Evolutionary conservation across 140 eudicot genomes (phyloP), one percentile per base, ranked within the genome.

Genomic region (Oenanthe javanica): DNA sequence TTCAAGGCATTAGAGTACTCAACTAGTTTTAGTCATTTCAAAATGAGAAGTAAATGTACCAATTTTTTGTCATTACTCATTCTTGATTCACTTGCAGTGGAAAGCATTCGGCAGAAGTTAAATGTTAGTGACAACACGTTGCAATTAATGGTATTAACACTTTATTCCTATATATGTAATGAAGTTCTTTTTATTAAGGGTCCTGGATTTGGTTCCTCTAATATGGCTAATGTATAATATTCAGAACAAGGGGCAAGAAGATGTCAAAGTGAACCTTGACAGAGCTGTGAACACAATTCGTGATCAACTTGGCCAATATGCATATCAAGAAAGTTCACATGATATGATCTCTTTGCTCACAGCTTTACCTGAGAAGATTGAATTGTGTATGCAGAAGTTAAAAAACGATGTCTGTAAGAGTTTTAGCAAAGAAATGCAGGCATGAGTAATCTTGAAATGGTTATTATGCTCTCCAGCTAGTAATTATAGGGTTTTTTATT

Each of bases 171-270:
- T 27, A 77, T 75, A 79, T 38, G 49, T 49, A 59, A 23, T 4
- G 50, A 75, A 13, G 18, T 73, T 47, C 55, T 42, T 47, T 50
- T 72, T 42, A 71, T 75, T 31, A 13, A 11, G 67, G 15, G 61
- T 75, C 10, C 0, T 49, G 66, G 21, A 61, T 70, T 59, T 16
- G 21, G 49, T 72, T 85, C 84, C 81, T 83, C 76, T 82, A 63
- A 87, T 81, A 13, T 83, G 46, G 69, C 19, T 79, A 63, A 75
- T 49, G 63, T 81, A 81, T 45, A 38, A 59, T 85, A 52, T 84
- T 46, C 89, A 94, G 98, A 86, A 76, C 86, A 93, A 93, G 88
- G 95, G 88, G 82, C 94, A 88, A 86, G 98, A 90, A 83, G 97
- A 90, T 72, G 74, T 89, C 75, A 92, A 86, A 87, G 81, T 88